phyloP scores from a whole-genome alignment of 2,329 filamentous ascomycete genomes.

The Blumeria graminis region DNA sequence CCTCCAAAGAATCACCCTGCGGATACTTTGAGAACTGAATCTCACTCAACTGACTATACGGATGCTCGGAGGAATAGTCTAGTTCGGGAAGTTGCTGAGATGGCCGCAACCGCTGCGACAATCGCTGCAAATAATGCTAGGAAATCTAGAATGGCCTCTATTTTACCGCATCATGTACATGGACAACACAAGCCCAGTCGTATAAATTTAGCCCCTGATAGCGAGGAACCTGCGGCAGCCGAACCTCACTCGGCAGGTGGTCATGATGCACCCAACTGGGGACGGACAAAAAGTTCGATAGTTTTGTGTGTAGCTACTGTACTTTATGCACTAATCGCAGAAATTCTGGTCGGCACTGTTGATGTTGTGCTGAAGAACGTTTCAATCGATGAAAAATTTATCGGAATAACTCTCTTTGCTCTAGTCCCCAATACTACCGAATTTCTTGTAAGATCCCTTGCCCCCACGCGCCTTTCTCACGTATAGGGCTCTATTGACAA shows the following conservation, averaged over 20 bases:
- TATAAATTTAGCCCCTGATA: conserved; percentile 15
- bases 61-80: conserved; percentile 62
- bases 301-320: conserved; percentile 76
- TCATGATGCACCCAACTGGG: conserved; percentile 98
- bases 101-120: conserved; percentile 75
- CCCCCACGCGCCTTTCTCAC: too few relatives aligned
- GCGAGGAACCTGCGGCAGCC: conserved; percentile 7
- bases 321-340: conserved; percentile 87
- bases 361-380: conserved; percentile 85
- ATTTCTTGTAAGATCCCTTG: conserved; percentile 45
- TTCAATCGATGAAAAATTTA: conserved; percentile 86
- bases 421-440: conserved; percentile 96
- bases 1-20: conserved; percentile 37
- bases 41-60: conserved; percentile 44
- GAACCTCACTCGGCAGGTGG: conserved; percentile 22
- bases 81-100: conserved; percentile 72
- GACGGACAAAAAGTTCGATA: conserved; percentile 67
- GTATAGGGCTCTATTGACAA: not conserved
- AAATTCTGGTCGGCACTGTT: conserved; percentile 90
- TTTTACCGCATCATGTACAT: conserved; percentile 15
- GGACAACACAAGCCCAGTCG: conserved; percentile 12
- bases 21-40: conserved; percentile 21
- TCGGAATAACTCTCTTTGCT: conserved; percentile 90
- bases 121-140: conserved; percentile 61
- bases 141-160: conserved; percentile 24